Evolutionary conservation across 441 rosid genomes (phyloP).

Genomic region (Oxalis stricta): DNA sequence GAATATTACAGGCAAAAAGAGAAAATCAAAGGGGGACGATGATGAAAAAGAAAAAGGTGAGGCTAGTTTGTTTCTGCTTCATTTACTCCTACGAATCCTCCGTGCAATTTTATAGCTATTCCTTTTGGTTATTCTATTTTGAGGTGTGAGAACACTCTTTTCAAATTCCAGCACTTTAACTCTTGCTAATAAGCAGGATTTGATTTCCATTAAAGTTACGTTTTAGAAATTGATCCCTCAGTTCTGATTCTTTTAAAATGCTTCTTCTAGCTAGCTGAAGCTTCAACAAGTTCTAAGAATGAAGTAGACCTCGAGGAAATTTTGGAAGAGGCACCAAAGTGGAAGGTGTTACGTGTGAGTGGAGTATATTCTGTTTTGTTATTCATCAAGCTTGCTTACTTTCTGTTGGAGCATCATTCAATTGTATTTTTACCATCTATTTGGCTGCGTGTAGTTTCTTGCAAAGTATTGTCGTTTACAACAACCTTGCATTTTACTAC

Average conservation of each 20-base stretch:
- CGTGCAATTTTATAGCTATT: too few relatives aligned
- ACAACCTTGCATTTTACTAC: too few relatives aligned
- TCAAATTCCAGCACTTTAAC: too few relatives aligned
- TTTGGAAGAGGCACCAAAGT: constrained; percentile 88
- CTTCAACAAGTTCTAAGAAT: constrained; percentile 20
- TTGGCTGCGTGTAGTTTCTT: background rate
- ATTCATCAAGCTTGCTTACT: constrained; percentile 7
- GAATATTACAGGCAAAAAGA: constrained; percentile 36
- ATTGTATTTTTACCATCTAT: background rate
- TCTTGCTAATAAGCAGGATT: too few relatives aligned
- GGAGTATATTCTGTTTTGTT: constrained; percentile 43
- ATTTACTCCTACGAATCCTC: background rate
- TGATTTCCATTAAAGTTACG: too few relatives aligned
- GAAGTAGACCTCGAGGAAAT: constrained; percentile 52
- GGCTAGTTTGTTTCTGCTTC: background rate
- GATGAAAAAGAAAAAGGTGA: constrained; percentile 26
- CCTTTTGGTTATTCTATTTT: too few relatives aligned
- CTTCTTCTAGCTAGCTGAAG: constrained; percentile 20
- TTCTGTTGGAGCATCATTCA: background rate
- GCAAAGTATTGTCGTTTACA: too few relatives aligned
- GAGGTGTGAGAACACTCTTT: background rate
- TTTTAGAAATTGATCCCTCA: constrained; percentile 2
- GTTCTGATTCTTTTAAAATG: constrained; percentile 3
- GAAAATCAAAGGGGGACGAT: constrained; percentile 30
- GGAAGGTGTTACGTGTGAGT: constrained; percentile 99